Conservation (phyloP, 1,284 basidiomycete species). For the Clitocybe nebularis region DNA sequence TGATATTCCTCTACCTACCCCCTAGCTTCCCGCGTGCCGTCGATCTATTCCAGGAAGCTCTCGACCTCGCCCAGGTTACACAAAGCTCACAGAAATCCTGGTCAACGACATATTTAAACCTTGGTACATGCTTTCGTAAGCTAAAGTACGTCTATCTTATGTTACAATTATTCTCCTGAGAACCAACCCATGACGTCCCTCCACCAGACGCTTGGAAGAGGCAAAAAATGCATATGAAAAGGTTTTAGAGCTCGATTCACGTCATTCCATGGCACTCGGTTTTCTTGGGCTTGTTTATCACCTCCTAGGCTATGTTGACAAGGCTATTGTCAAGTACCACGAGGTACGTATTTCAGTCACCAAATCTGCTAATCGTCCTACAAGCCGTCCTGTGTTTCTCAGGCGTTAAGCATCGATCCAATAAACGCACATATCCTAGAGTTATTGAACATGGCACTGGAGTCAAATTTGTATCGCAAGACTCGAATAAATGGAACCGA, state of each 20-base stretch:
- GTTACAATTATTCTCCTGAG: not conserved
- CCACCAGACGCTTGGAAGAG: slow-evolving; percentile 58
- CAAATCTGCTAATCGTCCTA: not conserved
- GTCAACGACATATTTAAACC: slow-evolving; percentile 86
- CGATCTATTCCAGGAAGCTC: slow-evolving; percentile 65
- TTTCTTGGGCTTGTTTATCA: slow-evolving; percentile 85
- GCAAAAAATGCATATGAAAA: slow-evolving; percentile 70
- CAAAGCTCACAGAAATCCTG: slow-evolving; percentile 83
- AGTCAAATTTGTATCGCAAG: slow-evolving; percentile 39
- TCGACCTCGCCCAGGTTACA: slow-evolving; percentile 73
- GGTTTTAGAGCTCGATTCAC: slow-evolving; percentile 79
- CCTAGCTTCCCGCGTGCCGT: slow-evolving; percentile 70
- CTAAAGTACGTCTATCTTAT: slow-evolving; percentile 46
- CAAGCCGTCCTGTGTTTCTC: slow-evolving; percentile 6
- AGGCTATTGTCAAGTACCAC: slow-evolving; percentile 85
- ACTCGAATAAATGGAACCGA: slow-evolving; percentile 23
- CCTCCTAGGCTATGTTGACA: slow-evolving; percentile 65
- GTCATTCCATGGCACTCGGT: slow-evolving; percentile 73
- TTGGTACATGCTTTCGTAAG: slow-evolving; percentile 84
- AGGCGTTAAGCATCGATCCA: slow-evolving; percentile 82
- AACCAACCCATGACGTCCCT: too few relatives aligned
- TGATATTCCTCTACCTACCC: slow-evolving; percentile 8
- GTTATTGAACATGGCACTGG: slow-evolving; percentile 80
- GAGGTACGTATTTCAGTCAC: slow-evolving; percentile 48
- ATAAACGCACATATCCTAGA: slow-evolving; percentile 86